Percentiles rank a stretch among this genome's conserved stretches.
Evolutionary conservation across 2,329 filamentous ascomycete species (phyloP).

Genomic region (Xylaria sp.): DNA sequence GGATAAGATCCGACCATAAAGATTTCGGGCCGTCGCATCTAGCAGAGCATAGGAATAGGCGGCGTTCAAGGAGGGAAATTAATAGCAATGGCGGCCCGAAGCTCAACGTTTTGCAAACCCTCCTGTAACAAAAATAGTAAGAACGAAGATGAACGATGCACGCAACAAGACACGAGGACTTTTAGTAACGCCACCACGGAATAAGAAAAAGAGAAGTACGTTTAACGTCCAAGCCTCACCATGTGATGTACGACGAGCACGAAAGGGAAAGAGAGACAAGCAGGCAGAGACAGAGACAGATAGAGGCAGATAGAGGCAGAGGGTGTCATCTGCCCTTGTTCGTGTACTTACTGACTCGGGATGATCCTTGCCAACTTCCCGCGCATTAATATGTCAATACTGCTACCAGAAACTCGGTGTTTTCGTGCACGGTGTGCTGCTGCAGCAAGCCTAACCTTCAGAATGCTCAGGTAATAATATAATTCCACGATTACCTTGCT

Average conservation of each 20-base stretch:
- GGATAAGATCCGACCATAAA: neutral
- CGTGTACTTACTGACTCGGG: conserved; percentile 17
- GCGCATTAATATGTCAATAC: conserved; percentile 22
- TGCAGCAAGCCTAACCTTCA: conserved; percentile 9
- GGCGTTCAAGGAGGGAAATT: conserved; percentile 1
- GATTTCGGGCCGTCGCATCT: neutral
- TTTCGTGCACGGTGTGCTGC: conserved; percentile 23
- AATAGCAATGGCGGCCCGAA: neutral
- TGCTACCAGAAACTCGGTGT: conserved; percentile 5
- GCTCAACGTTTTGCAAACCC: neutral
- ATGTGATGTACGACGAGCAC: conserved; percentile 1
- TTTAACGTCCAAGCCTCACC: conserved; percentile 4
- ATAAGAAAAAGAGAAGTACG: neutral
- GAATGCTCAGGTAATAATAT: conserved; percentile 4
- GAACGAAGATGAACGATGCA: conserved; percentile 1
- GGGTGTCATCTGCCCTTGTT: conserved; percentile 4
- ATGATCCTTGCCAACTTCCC: conserved; percentile 19
- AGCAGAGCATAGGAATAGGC: neutral
- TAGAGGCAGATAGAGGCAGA: neutral
- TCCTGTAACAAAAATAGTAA: neutral
- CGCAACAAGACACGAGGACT: conserved; percentile 8
- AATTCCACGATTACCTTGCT: conserved; percentile 6
- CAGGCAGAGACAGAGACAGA: neutral
- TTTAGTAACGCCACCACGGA: conserved; percentile 8
- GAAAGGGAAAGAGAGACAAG: neutral